Conservation (phyloP, 108 stramenopile species). For the Parietichytrium sp. region DNA sequence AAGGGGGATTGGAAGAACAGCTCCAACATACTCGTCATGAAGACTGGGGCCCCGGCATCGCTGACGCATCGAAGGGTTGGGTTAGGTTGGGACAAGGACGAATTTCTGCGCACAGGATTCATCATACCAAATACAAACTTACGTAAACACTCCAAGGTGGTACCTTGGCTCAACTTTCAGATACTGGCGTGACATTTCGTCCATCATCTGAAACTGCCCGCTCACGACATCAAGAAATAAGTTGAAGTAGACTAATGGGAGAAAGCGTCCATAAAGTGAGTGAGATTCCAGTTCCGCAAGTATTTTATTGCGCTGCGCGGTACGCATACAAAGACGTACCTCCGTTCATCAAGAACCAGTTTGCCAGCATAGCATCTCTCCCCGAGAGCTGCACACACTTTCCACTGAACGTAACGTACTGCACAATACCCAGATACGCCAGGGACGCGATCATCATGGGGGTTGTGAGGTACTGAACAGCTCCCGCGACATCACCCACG, state of each 20-base stretch:
- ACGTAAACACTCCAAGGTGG: neutral
- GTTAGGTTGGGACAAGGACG: too few species aligned
- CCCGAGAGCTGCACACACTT: neutral
- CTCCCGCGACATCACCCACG: neutral
- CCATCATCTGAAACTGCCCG: neutral
- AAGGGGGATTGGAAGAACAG: neutral
- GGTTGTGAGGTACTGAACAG: neutral
- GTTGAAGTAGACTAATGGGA: neutral
- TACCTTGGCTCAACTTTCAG: neutral
- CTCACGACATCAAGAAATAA: neutral
- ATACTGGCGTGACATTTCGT: neutral
- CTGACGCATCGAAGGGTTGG: too few species aligned
- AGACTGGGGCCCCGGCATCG: neutral
- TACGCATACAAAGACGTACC: too few species aligned
- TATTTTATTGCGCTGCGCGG: too few species aligned
- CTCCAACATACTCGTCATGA: neutral
- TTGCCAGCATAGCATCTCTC: neutral
- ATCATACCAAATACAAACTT: too few species aligned
- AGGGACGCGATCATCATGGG: neutral
- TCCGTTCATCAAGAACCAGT: constrained; percentile 3
- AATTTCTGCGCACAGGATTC: too few species aligned
- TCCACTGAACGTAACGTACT: neutral
- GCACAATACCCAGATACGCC: neutral
- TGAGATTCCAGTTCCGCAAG: too few species aligned
- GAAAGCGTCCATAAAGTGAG: too few species aligned